phyloP scores from a whole-genome alignment of 768 basidiomycete genomes.

The Sistotremastrum suecicum region DNA sequence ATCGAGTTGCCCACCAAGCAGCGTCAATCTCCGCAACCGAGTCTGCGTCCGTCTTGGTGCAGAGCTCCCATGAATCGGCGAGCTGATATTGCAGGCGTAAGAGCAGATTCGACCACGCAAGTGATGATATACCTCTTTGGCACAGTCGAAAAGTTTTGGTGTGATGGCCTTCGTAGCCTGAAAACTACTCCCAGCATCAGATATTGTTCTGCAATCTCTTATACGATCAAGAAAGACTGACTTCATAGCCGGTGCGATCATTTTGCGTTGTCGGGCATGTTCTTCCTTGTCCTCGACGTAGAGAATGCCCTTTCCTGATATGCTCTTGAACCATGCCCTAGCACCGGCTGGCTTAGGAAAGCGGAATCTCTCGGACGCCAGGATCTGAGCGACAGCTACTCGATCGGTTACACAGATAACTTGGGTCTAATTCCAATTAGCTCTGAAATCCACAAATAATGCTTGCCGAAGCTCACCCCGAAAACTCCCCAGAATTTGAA shows the following conservation, averaged over 20 bases:
- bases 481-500: constrained; percentile 43
- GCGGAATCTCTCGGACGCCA: constrained; percentile 38
- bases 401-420: constrained; percentile 43
- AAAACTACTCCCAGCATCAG: background rate
- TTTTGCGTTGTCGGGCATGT: constrained; percentile 8
- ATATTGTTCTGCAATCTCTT: background rate
- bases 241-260: background rate
- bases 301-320: constrained; percentile 49
- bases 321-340: constrained; percentile 46
- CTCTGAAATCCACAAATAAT: constrained; percentile 1
- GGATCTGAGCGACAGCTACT: constrained; percentile 37
- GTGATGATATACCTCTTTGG: constrained; percentile 30
- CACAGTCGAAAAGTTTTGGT: constrained; percentile 34
- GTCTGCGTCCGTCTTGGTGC: too few species aligned
- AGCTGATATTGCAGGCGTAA: background rate
- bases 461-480: constrained; percentile 25
- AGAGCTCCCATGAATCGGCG: too few species aligned
- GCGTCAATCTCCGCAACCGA: too few species aligned
- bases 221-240: constrained; percentile 1
- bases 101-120: constrained; percentile 1
- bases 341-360: constrained; percentile 54
- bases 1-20: too few species aligned
- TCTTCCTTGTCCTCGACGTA: constrained; percentile 42
- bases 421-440: constrained; percentile 29
- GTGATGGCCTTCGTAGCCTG: constrained; percentile 46